phyloP scores from a whole-genome alignment of 345 rosid species.

The Hevea brasiliensis region DNA sequence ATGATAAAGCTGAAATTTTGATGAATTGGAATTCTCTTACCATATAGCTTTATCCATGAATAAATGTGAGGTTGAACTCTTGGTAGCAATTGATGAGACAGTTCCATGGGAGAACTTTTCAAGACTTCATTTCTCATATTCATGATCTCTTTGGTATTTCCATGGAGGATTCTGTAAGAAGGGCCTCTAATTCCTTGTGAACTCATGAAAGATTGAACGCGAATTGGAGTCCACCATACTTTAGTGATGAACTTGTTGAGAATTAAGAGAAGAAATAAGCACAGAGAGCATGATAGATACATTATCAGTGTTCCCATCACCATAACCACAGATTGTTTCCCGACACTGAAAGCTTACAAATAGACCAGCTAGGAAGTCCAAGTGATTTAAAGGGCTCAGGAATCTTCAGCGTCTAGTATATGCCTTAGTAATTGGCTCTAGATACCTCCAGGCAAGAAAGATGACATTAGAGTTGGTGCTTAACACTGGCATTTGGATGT shows the following conservation, averaged over 20 bases:
- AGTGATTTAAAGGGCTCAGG: too few species aligned
- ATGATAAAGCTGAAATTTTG: too few species aligned
- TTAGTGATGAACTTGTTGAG: constrained; percentile 23
- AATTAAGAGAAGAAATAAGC: constrained; percentile 14
- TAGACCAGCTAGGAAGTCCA: too few species aligned
- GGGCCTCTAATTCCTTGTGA: constrained; percentile 35
- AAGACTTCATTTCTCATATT: neutral
- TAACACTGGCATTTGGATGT: too few species aligned
- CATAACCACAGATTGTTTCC: too few species aligned
- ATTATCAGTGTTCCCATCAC: too few species aligned
- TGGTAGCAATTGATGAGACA: constrained; percentile 28
- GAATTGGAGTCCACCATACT: constrained; percentile 35
- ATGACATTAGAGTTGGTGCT: too few species aligned
- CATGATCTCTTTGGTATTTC: constrained; percentile 20
- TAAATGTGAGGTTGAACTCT: constrained; percentile 29
- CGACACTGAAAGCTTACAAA: too few species aligned
- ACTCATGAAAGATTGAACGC: constrained; percentile 12
- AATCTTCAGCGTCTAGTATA: too few species aligned
- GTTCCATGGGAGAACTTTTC: constrained; percentile 14
- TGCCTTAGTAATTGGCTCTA: too few species aligned
- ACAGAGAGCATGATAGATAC: neutral
- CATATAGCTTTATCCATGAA: constrained; percentile 32
- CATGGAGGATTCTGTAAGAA: constrained; percentile 23
- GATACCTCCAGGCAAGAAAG: too few species aligned
- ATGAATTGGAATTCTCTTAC: neutral